A percentile compares a stretch with the other conserved stretches of the same genome.
These are phyloP conservation scores for Stentor coeruleus DNA, from an alignment of 73 alveolate species.

Conservation along the genomic window DNA sequence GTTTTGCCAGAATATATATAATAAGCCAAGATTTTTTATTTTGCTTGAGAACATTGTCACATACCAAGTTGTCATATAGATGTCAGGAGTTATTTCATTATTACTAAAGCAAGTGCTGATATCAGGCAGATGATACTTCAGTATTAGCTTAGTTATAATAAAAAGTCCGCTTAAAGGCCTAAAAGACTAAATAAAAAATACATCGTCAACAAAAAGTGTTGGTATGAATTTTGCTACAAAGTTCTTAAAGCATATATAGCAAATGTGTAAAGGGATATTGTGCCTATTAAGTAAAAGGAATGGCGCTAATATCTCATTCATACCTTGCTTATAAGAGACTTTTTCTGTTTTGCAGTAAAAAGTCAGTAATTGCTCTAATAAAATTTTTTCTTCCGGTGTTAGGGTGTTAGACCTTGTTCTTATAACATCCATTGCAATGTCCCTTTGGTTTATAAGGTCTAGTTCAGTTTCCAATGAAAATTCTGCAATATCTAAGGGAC, in stretches of 20 bases:
- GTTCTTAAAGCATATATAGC: background rate
- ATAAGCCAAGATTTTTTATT: background rate
- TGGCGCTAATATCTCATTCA: conserved; percentile 3
- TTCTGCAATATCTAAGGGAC: background rate
- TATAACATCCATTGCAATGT: conserved; percentile 29
- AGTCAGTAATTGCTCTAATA: background rate
- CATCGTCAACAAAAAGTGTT: background rate
- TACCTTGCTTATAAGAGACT: background rate
- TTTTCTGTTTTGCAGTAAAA: conserved; percentile 20
- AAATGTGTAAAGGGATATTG: background rate
- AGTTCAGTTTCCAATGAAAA: background rate
- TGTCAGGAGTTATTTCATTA: conserved; percentile 3
- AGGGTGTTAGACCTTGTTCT: conserved; percentile 34
- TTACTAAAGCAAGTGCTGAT: background rate
- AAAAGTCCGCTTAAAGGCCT: conserved; percentile 3
- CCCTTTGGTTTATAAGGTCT: conserved; percentile 30
- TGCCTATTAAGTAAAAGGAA: background rate
- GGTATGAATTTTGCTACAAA: background rate
- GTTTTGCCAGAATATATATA: background rate
- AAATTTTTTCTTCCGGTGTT: conserved; percentile 30
- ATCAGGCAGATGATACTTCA: background rate
- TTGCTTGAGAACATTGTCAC: conserved; percentile 15
- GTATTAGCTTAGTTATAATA: background rate
- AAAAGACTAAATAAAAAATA: background rate
- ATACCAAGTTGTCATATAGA: background rate